Base-by-base conservation (phyloP, 371 early-diverging fungal genomes). In the Rhizomucor pusillus region DNA sequence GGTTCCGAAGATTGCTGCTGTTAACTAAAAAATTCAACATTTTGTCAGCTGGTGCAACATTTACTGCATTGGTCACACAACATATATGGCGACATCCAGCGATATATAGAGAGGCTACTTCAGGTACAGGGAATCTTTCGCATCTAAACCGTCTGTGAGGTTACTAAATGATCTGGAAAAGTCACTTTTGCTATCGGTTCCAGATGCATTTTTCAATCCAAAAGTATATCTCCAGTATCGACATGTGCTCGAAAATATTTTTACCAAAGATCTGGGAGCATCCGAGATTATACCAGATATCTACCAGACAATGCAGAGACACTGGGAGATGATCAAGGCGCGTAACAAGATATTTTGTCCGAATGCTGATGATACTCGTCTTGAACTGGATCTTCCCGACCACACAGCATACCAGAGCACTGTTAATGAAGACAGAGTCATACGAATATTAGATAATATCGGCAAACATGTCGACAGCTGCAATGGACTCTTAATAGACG, bases 181-280 rank as follows among this genome's bases (percentile, higher is more conserved):
- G 82, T 73, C 80, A 2, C 56, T 84, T 23, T 84, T 86, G 48
- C 57, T 84, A 1, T 82, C 86, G 0, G 76, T 79, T 5, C 86
- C 86, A 4, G 86, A 86, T 33, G 78, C 82, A 72, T 86, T 86
- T 76, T 82, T 86, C 10, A 69, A 80, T 50, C 86, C 86, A 16
- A 79, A 77, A 23, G 44, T 75, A 19, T 75, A 73, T 46, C 69
- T 73, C 59, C 78, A 68, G 43, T 71, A 78, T 52, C 71, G 58
- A 18, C 67, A 53, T 47, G 56, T 63, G 43, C 72, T 65, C 50
- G 74, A 65, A 47, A 35, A 16, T 1, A 67, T 73, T 23, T 59
- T 79, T 14, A 24, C 45, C 7, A 54, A 56, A 12, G 44, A 23
- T 13, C 29, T 29, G 3, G 29, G 29, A 29, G 29, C 29, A 29